Base-by-base conservation (phyloP, 352 stramenopile genomes). In the Elongisporangium undulatum region DNA sequence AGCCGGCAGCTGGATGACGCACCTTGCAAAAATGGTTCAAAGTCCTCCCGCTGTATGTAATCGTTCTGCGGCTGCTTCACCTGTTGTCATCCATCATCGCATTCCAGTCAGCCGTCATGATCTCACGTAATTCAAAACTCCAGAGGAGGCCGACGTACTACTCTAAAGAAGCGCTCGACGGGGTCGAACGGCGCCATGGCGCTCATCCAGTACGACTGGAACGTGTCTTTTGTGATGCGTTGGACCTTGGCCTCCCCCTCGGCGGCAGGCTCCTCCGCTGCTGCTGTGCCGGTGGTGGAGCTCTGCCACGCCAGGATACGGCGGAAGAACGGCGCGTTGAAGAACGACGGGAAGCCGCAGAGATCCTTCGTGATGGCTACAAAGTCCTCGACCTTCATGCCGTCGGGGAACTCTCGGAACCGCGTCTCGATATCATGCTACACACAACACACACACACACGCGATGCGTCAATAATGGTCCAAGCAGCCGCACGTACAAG, bases 341-440 rank as follows among this genome's bases (percentile, higher is more conserved):
- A 99, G 75, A 99, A 99, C 20, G 94, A 98, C n/a, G 97, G 97
- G 72, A 99, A 98, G 9, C 90, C 85, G 69, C 96, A 99, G 17
- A 99, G 75, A 58, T 98, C 97, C 71, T 99, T 99, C 3, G 96
- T 98, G 23, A 99, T 95, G 6, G 92, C 81, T 39, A 98, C 95
- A 64, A 95, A 95, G 53, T 91, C 81, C 56, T 93, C 82, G 12
- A 93, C 79, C 51, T 89, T 91, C 80, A 95, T 92, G 39, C 85
- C 85, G 15, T 95, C 83, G 1, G 82, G 68, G 52, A 90, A 92
- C 20, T 93, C 81, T 16, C 72, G 67, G 52, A 95, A 95, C 6
- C 83, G 82, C 20, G 79, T 69, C 48, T 93, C 85, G 59, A 95
- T 93, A 55, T 93, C 85, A 26, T 59, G 62, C 69, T 82, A 52